Percentiles rank a stretch among this genome's conserved stretches.
Conservation (phyloP, 208 protist genomes). For the Phytomonas sp. region DNA sequence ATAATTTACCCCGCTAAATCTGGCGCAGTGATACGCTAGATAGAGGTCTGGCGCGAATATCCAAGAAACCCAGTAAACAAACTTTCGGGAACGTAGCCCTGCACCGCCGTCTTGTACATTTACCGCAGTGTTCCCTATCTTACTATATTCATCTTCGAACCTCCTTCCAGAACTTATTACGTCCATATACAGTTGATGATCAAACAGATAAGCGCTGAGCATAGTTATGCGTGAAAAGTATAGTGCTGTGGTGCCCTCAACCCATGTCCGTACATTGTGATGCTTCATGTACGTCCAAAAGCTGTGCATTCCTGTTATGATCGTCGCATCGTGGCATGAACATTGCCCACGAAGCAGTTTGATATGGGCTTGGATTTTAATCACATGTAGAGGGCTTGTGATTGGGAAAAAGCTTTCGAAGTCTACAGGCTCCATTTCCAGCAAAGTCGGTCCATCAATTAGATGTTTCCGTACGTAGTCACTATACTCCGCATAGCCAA, state of each 20-base stretch:
- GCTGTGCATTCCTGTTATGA: neutral
- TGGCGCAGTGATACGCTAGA: conserved; percentile 18
- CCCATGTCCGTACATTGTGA: conserved; percentile 27
- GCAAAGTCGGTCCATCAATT: conserved; percentile 36
- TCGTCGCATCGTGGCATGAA: neutral
- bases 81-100: neutral
- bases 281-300: conserved; percentile 35
- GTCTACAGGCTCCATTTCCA: conserved; percentile 35
- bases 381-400: conserved; percentile 31
- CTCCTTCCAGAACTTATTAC: conserved; percentile 11
- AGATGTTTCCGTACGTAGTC: conserved; percentile 36
- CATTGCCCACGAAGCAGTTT: conserved; percentile 25
- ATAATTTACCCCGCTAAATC: conserved; percentile 25
- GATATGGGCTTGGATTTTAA: conserved; percentile 41
- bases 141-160: neutral
- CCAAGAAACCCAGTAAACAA: conserved; percentile 27
- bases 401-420: conserved; percentile 50
- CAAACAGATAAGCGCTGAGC: conserved; percentile 29
- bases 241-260: conserved; percentile 21
- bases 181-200: conserved; percentile 22
- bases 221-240: conserved; percentile 41
- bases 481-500: conserved; percentile 45
- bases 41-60: conserved; percentile 40
- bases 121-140: neutral
- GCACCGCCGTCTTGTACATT: neutral